Conservation (phyloP, 2,329 filamentous ascomycete species). For the Cladosporium sp. region DNA sequence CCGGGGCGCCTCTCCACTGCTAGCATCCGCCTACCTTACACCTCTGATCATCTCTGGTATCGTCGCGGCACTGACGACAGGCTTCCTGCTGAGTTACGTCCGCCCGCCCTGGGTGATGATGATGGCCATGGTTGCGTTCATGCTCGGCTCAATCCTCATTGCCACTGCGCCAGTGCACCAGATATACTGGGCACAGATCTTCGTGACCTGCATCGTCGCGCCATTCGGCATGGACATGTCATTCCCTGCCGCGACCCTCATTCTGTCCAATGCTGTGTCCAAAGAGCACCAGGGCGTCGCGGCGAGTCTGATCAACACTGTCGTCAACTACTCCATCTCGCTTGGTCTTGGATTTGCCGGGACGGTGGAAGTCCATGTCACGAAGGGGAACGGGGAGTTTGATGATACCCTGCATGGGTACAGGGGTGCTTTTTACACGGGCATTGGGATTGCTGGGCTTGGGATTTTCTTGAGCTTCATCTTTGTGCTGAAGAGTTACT, state of each 20-base stretch:
- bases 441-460: constrained; percentile 28
- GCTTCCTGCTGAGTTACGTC: constrained; percentile 33
- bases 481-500: constrained; percentile 21
- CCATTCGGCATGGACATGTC: constrained; percentile 59
- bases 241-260: constrained; percentile 56
- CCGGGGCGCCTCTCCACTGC: constrained; percentile 28
- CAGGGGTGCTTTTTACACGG: constrained; percentile 37
- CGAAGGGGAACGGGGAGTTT: constrained; percentile 32
- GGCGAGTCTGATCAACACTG: constrained; percentile 54
- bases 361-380: constrained; percentile 51
- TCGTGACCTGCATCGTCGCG: constrained; percentile 50
- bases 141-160: constrained; percentile 35
- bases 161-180: constrained; percentile 47
- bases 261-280: constrained; percentile 49
- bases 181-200: constrained; percentile 59
- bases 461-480: constrained; percentile 23
- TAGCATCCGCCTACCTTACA: constrained; percentile 28
- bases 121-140: constrained; percentile 36
- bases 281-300: constrained; percentile 47
- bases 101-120: constrained; percentile 34
- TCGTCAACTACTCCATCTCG: constrained; percentile 64
- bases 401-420: constrained; percentile 34
- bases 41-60: constrained; percentile 31
- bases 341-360: constrained; percentile 61
- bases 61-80: constrained; percentile 31